phyloP scores from a whole-genome alignment of 2,329 filamentous ascomycete species.

The Aureobasidium sp. region DNA sequence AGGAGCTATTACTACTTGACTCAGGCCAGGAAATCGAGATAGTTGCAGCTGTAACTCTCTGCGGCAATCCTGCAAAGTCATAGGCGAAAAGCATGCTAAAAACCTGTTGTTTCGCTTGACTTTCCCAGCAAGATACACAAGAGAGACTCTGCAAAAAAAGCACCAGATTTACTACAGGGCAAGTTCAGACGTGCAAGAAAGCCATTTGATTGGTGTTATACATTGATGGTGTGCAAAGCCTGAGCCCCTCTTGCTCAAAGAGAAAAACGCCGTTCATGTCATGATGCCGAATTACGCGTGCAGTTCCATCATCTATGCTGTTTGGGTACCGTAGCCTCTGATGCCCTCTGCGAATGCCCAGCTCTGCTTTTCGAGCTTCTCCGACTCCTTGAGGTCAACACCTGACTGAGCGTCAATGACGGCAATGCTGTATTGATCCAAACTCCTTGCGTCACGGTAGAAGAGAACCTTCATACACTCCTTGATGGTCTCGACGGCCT shows the following conservation, averaged over 20 bases:
- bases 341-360: slow-evolving; percentile 97
- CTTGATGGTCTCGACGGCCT: slow-evolving; percentile 73
- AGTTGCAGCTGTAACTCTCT: too few species aligned
- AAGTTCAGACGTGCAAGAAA: not conserved
- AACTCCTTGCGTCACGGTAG: slow-evolving; percentile 89
- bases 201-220: slow-evolving; percentile 1
- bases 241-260: not conserved
- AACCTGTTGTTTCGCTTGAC: too few species aligned
- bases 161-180: not conserved
- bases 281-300: slow-evolving; percentile 12
- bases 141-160: not conserved
- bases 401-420: slow-evolving; percentile 74
- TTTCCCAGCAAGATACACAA: too few species aligned
- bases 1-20: too few species aligned
- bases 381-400: slow-evolving; percentile 75
- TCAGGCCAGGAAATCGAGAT: too few species aligned
- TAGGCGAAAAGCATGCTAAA: too few species aligned
- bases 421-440: slow-evolving; percentile 87
- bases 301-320: slow-evolving; percentile 21
- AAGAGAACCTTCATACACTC: slow-evolving; percentile 98
- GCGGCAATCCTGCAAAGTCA: too few species aligned
- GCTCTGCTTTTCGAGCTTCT: slow-evolving; percentile 90
- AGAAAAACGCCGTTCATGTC: slow-evolving; percentile 14
- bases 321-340: slow-evolving; percentile 87
- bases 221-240: slow-evolving; percentile 6